Evolutionary conservation across 31 red algal species (phyloP).

Genomic region (Asparagopsis taxiformis): DNA sequence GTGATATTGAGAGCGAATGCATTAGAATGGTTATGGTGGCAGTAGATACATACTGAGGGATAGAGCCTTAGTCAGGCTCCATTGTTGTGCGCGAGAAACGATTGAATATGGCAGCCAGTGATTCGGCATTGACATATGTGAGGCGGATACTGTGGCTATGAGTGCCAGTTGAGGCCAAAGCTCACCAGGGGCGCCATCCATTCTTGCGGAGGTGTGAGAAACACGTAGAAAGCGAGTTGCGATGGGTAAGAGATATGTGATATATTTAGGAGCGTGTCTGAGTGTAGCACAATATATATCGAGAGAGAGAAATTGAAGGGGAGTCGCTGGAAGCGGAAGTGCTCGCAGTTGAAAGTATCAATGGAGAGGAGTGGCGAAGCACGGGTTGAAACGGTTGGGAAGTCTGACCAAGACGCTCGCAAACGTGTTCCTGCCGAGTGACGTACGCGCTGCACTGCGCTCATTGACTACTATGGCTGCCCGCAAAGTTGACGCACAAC

Average conservation of each 20-base stretch:
- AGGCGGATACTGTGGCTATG: slow-evolving; percentile 51
- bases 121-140: slow-evolving; percentile 69
- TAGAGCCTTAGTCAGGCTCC: slow-evolving; percentile 23
- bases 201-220: background rate
- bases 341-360: no score
- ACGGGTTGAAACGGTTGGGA: no score
- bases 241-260: background rate
- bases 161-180: slow-evolving; percentile 46
- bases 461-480: no score
- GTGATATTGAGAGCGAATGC: no score
- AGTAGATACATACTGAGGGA: slow-evolving; percentile 25
- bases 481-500: no score
- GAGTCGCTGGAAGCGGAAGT: no score
- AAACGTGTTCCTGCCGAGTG: no score
- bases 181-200: slow-evolving; percentile 10
- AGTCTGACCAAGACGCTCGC: no score
- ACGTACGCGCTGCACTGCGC: no score
- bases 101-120: slow-evolving; percentile 64
- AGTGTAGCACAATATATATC: background rate
- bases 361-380: no score
- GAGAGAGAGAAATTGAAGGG: no score
- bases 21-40: background rate
- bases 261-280: background rate
- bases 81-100: slow-evolving; percentile 40
- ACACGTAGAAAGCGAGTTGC: background rate